Percentiles rank a stretch among this genome's conserved stretches.
phyloP scores from a whole-genome alignment of 2,329 filamentous ascomycete species.

The Fusarium lyarnte region DNA sequence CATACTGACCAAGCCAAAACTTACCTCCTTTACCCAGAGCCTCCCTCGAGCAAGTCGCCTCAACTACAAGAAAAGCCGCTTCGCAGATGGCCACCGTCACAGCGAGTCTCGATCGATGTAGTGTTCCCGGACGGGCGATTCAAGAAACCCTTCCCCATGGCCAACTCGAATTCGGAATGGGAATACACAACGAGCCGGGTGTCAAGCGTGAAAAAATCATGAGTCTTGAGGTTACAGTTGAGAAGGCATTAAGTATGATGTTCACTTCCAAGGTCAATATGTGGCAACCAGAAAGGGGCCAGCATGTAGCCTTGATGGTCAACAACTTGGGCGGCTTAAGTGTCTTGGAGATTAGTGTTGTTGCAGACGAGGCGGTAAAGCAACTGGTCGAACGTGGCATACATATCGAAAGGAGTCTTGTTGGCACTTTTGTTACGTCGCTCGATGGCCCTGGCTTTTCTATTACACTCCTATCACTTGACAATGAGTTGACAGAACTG shows the following conservation, averaged over 20 bases:
- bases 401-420: conserved; percentile 27
- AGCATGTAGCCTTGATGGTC: conserved; percentile 36
- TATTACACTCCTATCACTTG: conserved; percentile 33
- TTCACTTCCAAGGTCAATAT: conserved; percentile 35
- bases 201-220: conserved; percentile 34
- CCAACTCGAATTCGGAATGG: conserved; percentile 41
- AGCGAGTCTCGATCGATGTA: conserved; percentile 39
- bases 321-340: conserved; percentile 41
- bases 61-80: conserved; percentile 27
- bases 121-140: conserved; percentile 32
- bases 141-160: conserved; percentile 33
- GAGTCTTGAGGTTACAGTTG: conserved; percentile 28
- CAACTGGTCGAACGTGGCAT: conserved; percentile 19
- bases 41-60: conserved; percentile 29
- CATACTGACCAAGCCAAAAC: background rate
- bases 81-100: conserved; percentile 41
- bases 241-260: conserved; percentile 34
- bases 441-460: conserved; percentile 40
- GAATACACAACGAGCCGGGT: conserved; percentile 42
- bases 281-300: conserved; percentile 33
- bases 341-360: conserved; percentile 38
- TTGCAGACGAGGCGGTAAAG: conserved; percentile 37
- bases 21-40: conserved; percentile 22
- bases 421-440: conserved; percentile 40
- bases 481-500: conserved; percentile 31